phyloP scores from a whole-genome alignment of 129 eudicot species.

The Flaveria robusta region DNA sequence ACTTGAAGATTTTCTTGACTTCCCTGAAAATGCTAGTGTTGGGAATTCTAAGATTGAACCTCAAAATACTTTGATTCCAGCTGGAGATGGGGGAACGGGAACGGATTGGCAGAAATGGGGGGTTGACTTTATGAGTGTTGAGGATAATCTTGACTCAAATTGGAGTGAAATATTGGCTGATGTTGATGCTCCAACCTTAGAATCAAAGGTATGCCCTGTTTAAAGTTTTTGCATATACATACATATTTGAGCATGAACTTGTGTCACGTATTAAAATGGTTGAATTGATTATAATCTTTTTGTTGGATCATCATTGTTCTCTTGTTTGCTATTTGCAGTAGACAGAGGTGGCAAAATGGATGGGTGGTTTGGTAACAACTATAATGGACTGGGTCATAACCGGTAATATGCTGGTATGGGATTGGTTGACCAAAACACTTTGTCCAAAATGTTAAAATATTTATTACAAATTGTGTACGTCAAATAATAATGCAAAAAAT shows the following conservation, averaged over 20 bases:
- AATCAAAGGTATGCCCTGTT: conserved; percentile 55
- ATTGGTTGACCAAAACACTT: not conserved
- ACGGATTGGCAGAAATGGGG: conserved; percentile 68
- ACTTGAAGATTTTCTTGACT: conserved; percentile 50
- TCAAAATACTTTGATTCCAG: conserved; percentile 28
- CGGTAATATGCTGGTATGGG: not conserved
- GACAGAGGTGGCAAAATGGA: not conserved
- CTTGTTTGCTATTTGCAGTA: not conserved
- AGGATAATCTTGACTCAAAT: conserved; percentile 52
- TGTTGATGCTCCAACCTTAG: conserved; percentile 60
- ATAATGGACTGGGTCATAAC: not conserved
- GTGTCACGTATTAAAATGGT: not conserved
- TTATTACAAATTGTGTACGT: too few species aligned
- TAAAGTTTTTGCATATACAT: conserved; percentile 1
- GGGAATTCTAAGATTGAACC: conserved; percentile 48
- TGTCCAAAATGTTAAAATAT: not conserved
- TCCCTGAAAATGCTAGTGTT: conserved; percentile 35
- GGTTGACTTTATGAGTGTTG: conserved; percentile 57
- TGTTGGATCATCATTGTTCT: not conserved
- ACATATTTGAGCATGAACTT: not conserved
- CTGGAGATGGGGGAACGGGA: conserved; percentile 47
- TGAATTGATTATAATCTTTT: not conserved
- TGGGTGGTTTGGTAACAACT: not conserved
- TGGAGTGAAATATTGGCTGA: conserved; percentile 74
- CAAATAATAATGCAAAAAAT: too few species aligned